phyloP scores from a whole-genome alignment of 495 filamentous ascomycete species.

The Tuber melanosporum region DNA sequence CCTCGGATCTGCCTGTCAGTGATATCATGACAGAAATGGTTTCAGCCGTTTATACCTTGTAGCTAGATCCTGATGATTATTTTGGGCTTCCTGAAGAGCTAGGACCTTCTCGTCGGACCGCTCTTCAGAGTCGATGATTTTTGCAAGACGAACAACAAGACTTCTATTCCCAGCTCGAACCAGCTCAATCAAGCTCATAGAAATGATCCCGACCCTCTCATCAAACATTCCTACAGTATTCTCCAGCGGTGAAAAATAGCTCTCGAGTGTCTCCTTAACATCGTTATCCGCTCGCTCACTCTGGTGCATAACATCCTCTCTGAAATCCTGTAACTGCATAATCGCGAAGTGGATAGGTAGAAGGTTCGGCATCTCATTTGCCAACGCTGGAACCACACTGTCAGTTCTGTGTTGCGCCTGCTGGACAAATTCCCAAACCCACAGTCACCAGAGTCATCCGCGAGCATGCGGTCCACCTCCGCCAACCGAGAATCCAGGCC shows the following conservation, averaged over 20 bases:
- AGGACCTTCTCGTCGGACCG: conserved; percentile 85
- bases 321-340: conserved; percentile 82
- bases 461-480: conserved; percentile 65
- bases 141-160: conserved; percentile 80
- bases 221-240: conserved; percentile 88
- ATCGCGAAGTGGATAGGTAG: conserved; percentile 83
- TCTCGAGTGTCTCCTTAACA: conserved; percentile 69
- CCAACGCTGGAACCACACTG: conserved; percentile 30
- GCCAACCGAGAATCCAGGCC: conserved; percentile 70
- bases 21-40: not conserved
- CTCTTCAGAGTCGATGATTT: conserved; percentile 92
- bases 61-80: conserved; percentile 89
- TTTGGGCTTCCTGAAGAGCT: conserved; percentile 86
- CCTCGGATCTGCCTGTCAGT: conserved; percentile 40
- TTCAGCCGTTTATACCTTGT: conserved; percentile 43
- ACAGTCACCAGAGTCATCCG: conserved; percentile 69
- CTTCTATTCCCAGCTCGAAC: conserved; percentile 77
- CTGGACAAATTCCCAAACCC: conserved; percentile 32
- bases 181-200: conserved; percentile 80
- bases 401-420: conserved; percentile 9
- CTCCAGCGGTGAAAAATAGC: conserved; percentile 84
- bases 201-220: conserved; percentile 81
- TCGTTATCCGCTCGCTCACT: conserved; percentile 67
- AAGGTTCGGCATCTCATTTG: conserved; percentile 85
- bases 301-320: conserved; percentile 94